These are phyloP conservation scores for Salix caprea DNA, from an alignment of 345 rosid species.

Conservation along the genomic window DNA sequence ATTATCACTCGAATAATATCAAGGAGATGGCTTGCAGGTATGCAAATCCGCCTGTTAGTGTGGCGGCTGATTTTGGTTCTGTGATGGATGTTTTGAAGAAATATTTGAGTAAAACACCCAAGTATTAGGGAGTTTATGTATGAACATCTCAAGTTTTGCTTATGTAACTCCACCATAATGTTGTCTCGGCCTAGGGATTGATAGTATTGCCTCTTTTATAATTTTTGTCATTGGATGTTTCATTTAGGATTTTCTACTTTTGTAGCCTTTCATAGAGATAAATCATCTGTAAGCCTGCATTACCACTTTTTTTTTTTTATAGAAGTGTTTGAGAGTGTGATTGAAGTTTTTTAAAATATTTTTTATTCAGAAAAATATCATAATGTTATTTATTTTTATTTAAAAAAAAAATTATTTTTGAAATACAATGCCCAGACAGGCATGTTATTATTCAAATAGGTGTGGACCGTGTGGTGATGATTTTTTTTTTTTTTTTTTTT, in stretches of 20 bases:
- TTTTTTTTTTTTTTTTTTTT: too few relatives aligned
- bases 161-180: background rate
- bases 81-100: slow-evolving; percentile 30
- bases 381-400: too few relatives aligned
- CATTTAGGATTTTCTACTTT: background rate
- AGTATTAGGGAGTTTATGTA: slow-evolving; percentile 1
- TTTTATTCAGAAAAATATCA: too few relatives aligned
- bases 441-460: too few relatives aligned
- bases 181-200: background rate
- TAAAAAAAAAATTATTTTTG: too few relatives aligned
- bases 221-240: background rate
- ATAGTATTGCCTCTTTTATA: background rate
- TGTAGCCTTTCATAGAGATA: slow-evolving; percentile 2
- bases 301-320: background rate
- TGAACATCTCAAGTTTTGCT: background rate
- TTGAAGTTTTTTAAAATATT: too few relatives aligned
- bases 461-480: too few relatives aligned
- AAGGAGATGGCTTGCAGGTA: slow-evolving; percentile 31
- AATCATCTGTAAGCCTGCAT: background rate
- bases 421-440: too few relatives aligned
- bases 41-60: slow-evolving; percentile 28
- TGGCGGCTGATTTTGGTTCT: slow-evolving; percentile 27
- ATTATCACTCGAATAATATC: slow-evolving; percentile 24
- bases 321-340: fast-evolving
- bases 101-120: slow-evolving; percentile 15